Base-by-base conservation (phyloP, 169 alveolate genomes). In the Plasmodium malariae region DNA sequence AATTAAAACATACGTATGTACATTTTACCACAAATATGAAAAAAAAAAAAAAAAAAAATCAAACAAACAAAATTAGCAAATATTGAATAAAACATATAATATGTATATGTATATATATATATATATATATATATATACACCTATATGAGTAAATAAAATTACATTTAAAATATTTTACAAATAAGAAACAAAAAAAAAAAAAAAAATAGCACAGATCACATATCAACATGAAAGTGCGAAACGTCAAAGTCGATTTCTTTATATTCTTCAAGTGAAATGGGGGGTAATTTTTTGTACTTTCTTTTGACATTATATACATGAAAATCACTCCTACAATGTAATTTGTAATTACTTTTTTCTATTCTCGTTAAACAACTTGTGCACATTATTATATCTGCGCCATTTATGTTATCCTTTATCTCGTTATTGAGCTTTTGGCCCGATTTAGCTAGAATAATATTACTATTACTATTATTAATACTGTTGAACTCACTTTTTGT, bases 221-320 rank as follows among this genome's bases (percentile, higher is more conserved):
- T 83, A 83, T 83, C 91, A 65, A 83, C 91, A n/a, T 83, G 71
- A 87, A 71, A 68, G 62, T 92, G 89, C 14, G 80, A 76, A 59
- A 60, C 89, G 43, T 89, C 89, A 43, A 92, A 48, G 45, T 88
- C 93, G 30, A 92, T 74, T 60, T 76, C 93, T 32, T 54, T 68
- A 87, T 71, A 95, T 67, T 95, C 97, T 51, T 95, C 95, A 59
- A 92, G 93, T 1, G 96, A 63, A 54, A 95, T 80, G 0, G 97
- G 97, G 26, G 94, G 83, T 88, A 95, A 86, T 49, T 91, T 94
- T 71, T 94, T 93, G 57, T 93, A 93, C 51, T 87, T 88, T 70
- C 97, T 78, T 69, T 95, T 95, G 34, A 92, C 92, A 86, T 95
- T 95, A 51, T 95, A 83, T 19, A 95, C 95, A 65, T 95, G 98